A percentile compares a stretch with the other conserved stretches of the same genome.
Conservation (phyloP, 192 early-diverging fungal genomes). For the Coemansia sp. region DNA sequence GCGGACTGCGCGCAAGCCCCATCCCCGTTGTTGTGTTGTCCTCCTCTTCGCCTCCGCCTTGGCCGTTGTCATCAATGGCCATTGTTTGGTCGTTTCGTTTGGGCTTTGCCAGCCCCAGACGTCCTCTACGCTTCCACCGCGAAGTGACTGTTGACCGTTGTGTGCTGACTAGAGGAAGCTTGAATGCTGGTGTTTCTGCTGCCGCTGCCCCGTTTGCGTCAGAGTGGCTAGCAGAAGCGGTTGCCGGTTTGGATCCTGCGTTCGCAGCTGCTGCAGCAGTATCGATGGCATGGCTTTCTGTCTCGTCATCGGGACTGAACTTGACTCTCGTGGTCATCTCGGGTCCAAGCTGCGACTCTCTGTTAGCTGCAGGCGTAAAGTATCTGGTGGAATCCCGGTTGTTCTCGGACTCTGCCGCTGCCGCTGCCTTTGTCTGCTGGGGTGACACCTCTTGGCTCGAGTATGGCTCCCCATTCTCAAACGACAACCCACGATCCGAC, state of each 20-base stretch:
- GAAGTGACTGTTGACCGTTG: constrained; percentile 42
- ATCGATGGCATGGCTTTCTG: not conserved
- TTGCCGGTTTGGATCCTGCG: not conserved
- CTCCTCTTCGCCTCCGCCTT: constrained; percentile 10
- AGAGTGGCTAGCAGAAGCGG: not conserved
- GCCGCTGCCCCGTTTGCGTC: not conserved
- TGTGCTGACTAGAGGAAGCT: constrained; percentile 29
- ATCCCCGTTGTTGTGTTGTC: constrained; percentile 2
- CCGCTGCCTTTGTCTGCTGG: not conserved
- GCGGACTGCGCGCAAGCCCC: constrained; percentile 16
- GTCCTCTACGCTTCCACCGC: constrained; percentile 33
- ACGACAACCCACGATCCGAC: constrained; percentile 14
- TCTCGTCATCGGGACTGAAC: constrained; percentile 7
- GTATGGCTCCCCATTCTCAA: constrained; percentile 9
- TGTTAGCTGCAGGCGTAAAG: constrained; percentile 15
- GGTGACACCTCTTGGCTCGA: not conserved
- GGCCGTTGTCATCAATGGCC: constrained; percentile 22
- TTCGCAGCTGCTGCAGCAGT: not conserved
- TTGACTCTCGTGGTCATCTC: constrained; percentile 10
- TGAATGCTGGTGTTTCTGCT: constrained; percentile 45
- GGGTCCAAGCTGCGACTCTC: constrained; percentile 14
- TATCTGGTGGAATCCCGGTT: constrained; percentile 8
- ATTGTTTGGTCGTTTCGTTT: constrained; percentile 19
- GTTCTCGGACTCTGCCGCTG: not conserved
- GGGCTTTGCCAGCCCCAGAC: constrained; percentile 51